Evolutionary conservation across 129 eudicot species (phyloP), one percentile per base, ranked within the genome.

Genomic region (Flaveria trinervia): DNA sequence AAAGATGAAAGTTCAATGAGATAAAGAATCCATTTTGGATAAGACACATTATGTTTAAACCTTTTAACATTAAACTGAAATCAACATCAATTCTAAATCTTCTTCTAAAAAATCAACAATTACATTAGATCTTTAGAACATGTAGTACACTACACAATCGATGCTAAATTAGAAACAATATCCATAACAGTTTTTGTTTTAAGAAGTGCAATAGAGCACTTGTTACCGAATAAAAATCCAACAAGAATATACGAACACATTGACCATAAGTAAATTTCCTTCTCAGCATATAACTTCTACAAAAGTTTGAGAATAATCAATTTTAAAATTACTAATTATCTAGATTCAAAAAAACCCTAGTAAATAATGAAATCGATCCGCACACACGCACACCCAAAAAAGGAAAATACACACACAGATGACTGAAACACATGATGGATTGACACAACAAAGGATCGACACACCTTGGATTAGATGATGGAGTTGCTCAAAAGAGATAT

Each of bases 131-230:
- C 65, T 18, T 4, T 39, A 25, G 18, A 68, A 54, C 8, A 67
- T 51, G 41, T 68, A 68, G 48, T 55, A n/a, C 44, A 64, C 45
- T 26, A 30, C 45, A 22, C 57, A 52, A 51, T 59, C 17, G 23
- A 25, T 68, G 70, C 82, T 44, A 78, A 46, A 69, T 70, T 70
- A 78, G 77, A 60, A 70, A 70, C 82, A 78, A 78, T 55, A 78
- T 78, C 76, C 54, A 78, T 23, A 68, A 46, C 71, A 61, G 59
- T 70, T 57, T 57, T 54, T 44, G 44, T 15, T 50, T 13, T 41
- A 22, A 56, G 50, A 49, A 12, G 41, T 49, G 64, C 26, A 33
- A 72, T 62, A 62, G 45, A 30, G 62, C 61, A 62, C 18, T 64
- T 76, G 73, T 52, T 49, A 70, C 26, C 8, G 23, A 2, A 46